A percentile compares a stretch with the other conserved stretches of the same genome.
phyloP scores from a whole-genome alignment of 768 basidiomycete species.

The Russula abietina region DNA sequence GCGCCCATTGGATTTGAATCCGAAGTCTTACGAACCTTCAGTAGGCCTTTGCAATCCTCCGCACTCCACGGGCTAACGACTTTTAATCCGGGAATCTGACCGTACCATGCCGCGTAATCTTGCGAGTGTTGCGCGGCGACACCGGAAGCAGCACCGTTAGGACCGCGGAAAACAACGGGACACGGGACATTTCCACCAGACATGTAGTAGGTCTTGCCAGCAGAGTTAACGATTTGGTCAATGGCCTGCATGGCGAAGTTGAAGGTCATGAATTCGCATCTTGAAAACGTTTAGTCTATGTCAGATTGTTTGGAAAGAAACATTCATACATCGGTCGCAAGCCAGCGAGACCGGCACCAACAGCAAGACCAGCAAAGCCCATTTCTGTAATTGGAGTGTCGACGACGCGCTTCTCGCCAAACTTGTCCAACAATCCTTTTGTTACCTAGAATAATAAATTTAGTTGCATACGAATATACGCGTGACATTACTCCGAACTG shows the following conservation, averaged over 20 bases:
- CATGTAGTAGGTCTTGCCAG: constrained; percentile 99
- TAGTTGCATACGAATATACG: not conserved
- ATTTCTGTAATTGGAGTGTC: constrained; percentile 97
- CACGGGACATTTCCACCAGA: constrained; percentile 98
- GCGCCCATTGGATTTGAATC: not conserved
- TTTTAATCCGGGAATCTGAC: constrained; percentile 90
- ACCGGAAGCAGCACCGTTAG: constrained; percentile 96
- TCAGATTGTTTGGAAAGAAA: constrained; percentile 11
- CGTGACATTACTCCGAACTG: constrained; percentile 19
- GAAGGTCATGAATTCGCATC: constrained; percentile 99
- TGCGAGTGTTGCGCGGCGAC: constrained; percentile 97
- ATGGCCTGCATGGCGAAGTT: constrained; percentile 99
- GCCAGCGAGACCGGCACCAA: constrained; percentile 91
- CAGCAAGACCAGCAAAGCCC: constrained; percentile 96
- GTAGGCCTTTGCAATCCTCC: constrained; percentile 98
- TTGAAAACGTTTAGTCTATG: constrained; percentile 30
- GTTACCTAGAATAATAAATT: constrained; percentile 58
- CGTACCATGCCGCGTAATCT: constrained; percentile 95
- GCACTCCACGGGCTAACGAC: constrained; percentile 96
- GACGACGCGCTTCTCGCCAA: constrained; percentile 96
- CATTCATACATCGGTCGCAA: constrained; percentile 78
- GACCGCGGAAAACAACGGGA: constrained; percentile 98
- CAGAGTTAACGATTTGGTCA: constrained; percentile 99
- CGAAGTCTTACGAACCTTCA: constrained; percentile 58
- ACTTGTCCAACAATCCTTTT: constrained; percentile 98